Percentiles rank a stretch among this genome's conserved stretches.
These are phyloP conservation scores for Chloridella minuta DNA, from an alignment of 352 stramenopile genomes.

Conservation along the genomic window DNA sequence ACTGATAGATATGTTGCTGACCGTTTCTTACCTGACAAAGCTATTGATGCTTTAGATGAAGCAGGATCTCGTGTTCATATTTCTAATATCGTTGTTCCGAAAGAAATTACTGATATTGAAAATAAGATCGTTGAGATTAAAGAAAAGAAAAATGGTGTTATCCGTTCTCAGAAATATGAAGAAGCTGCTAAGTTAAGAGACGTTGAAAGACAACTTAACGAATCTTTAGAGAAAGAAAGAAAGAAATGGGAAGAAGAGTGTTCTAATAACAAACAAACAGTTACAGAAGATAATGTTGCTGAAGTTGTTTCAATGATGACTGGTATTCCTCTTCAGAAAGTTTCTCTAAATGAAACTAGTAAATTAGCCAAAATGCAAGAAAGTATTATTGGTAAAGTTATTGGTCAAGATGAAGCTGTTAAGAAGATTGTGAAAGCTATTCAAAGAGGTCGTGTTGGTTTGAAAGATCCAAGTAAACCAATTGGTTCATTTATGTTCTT, in stretches of 20 bases:
- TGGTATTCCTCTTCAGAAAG: constrained; percentile 38
- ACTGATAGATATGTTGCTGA: too few relatives aligned
- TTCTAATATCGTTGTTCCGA: not conserved
- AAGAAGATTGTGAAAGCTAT: constrained; percentile 55
- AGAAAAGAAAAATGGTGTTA: not conserved
- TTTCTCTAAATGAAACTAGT: not conserved
- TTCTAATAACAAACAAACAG: constrained; percentile 34
- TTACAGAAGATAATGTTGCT: constrained; percentile 46
- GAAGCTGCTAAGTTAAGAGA: not conserved
- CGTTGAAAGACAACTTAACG: not conserved
- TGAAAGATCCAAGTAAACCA: constrained; percentile 36
- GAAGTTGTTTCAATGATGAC: constrained; percentile 52
- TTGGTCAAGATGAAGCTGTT: constrained; percentile 25
- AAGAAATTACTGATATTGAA: not conserved
- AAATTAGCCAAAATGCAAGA: not conserved
- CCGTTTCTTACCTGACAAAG: constrained; percentile 59
- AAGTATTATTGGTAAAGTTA: not conserved
- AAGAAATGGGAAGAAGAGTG: constrained; percentile 15
- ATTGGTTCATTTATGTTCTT: constrained; percentile 76
- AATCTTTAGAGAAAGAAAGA: not conserved
- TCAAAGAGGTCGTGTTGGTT: constrained; percentile 52
- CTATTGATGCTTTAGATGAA: too few relatives aligned
- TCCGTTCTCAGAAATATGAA: not conserved
- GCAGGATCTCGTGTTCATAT: too few relatives aligned
- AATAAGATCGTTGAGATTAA: not conserved